These are phyloP conservation scores for Aspergillus bombycis DNA, from an alignment of 2,329 filamentous ascomycete species.

Conservation along the genomic window DNA sequence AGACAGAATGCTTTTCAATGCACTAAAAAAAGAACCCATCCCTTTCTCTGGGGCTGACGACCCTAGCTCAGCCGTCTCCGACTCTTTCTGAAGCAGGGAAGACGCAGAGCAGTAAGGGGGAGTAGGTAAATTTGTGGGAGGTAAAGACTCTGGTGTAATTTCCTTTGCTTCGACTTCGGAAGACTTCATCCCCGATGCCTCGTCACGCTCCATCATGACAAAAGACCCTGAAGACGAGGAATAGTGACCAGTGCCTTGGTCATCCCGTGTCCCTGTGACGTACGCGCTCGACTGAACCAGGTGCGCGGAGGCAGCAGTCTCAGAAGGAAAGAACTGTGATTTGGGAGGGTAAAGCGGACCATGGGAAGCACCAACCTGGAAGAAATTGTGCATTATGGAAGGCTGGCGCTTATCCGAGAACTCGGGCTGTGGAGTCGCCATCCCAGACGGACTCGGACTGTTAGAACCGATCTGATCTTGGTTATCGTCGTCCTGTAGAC, in stretches of 20 bases:
- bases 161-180: conserved; percentile 30
- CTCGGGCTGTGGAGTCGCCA: conserved; percentile 92
- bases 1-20: conserved; percentile 49
- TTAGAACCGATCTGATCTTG: conserved; percentile 63
- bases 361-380: conserved; percentile 96
- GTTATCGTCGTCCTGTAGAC: conserved; percentile 44
- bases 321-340: conserved; percentile 43
- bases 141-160: conserved; percentile 32
- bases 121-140: conserved; percentile 44
- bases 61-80: conserved; percentile 45
- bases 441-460: conserved; percentile 84
- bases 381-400: conserved; percentile 92
- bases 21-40: conserved; percentile 46
- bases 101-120: conserved; percentile 48
- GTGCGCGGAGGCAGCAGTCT: conserved; percentile 29
- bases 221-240: conserved; percentile 44
- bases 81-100: conserved; percentile 48
- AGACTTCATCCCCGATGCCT: conserved; percentile 33
- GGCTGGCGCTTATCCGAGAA: conserved; percentile 92
- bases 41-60: conserved; percentile 41
- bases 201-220: conserved; percentile 46
- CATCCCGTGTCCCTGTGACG: conserved; percentile 28
- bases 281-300: conserved; percentile 29
- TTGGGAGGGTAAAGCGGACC: conserved; percentile 59
- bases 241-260: conserved; percentile 28